Percentiles rank a stretch among this genome's conserved stretches.
Conservation (phyloP, 345 rosid genomes). For the Trapa incisa region DNA sequence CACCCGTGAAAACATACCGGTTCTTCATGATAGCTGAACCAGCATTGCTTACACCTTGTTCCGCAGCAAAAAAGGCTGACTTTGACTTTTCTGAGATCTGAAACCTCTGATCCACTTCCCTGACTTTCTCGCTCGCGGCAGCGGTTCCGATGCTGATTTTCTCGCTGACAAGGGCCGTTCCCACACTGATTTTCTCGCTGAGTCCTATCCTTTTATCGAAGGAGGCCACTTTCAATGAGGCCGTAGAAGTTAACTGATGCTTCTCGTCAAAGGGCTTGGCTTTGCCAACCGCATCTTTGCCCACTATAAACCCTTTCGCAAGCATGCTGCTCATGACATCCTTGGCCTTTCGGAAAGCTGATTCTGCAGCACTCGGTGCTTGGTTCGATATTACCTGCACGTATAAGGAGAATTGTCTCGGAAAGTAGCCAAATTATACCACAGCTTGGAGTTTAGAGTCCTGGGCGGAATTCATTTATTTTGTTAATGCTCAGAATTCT, state of each 20-base stretch:
- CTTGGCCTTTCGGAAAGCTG: slow-evolving; percentile 74
- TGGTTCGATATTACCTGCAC: slow-evolving; percentile 35
- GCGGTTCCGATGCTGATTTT: slow-evolving; percentile 68
- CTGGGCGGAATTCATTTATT: background rate
- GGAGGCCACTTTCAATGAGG: slow-evolving; percentile 77
- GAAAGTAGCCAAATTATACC: background rate
- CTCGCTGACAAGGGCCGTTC: slow-evolving; percentile 62
- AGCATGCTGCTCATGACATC: slow-evolving; percentile 85
- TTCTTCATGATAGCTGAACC: slow-evolving; percentile 94
- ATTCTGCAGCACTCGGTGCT: slow-evolving; percentile 45
- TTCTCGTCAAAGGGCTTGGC: slow-evolving; percentile 82
- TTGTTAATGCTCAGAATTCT: slow-evolving; percentile 11
- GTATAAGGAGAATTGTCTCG: slow-evolving; percentile 2
- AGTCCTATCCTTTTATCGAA: slow-evolving; percentile 75
- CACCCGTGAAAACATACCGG: slow-evolving; percentile 61
- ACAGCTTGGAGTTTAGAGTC: background rate
- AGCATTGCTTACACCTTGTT: slow-evolving; percentile 70
- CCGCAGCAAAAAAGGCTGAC: slow-evolving; percentile 77
- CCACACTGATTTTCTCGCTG: slow-evolving; percentile 67
- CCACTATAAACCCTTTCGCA: slow-evolving; percentile 80
- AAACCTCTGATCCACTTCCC: slow-evolving; percentile 87
- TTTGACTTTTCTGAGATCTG: slow-evolving; percentile 95
- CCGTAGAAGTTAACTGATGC: slow-evolving; percentile 78
- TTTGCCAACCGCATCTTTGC: slow-evolving; percentile 82
- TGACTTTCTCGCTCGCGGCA: slow-evolving; percentile 66